Conservation (phyloP, 2,329 filamentous ascomycete genomes). For the Catunica adiposa region DNA sequence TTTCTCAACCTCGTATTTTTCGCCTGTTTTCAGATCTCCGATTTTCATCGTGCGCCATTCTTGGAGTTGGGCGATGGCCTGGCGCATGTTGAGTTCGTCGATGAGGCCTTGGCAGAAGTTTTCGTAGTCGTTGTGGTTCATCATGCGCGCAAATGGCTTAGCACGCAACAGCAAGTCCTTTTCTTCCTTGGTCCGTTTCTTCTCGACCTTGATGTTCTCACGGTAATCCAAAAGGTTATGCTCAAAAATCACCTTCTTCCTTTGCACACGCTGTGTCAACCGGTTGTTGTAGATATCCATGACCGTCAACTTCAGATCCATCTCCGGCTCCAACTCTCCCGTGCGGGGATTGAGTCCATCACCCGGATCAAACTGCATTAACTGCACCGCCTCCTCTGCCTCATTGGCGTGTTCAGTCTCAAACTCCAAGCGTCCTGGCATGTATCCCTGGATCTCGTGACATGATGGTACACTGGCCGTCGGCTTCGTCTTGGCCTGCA, state of each 20-base stretch:
- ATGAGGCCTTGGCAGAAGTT: slow-evolving; percentile 69
- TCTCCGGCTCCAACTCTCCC: slow-evolving; percentile 80
- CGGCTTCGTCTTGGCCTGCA: slow-evolving; percentile 85
- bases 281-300: slow-evolving; percentile 97
- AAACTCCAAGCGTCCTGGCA: slow-evolving; percentile 93
- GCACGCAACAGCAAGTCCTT: slow-evolving; percentile 79
- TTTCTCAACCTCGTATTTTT: slow-evolving; percentile 89
- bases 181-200: slow-evolving; percentile 93
- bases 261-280: slow-evolving; percentile 74
- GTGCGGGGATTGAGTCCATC: slow-evolving; percentile 77
- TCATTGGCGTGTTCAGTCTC: slow-evolving; percentile 97
- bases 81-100: slow-evolving; percentile 78
- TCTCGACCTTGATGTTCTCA: slow-evolving; percentile 77
- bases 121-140: slow-evolving; percentile 86
- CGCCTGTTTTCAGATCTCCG: slow-evolving; percentile 66
- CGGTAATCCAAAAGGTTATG: slow-evolving; percentile 86
- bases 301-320: slow-evolving; percentile 91
- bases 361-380: slow-evolving; percentile 95
- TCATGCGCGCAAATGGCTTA: slow-evolving; percentile 91
- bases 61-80: slow-evolving; percentile 79
- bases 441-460: slow-evolving; percentile 96
- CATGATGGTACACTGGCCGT: slow-evolving; percentile 90
- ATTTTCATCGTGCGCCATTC: slow-evolving; percentile 84
- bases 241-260: slow-evolving; percentile 94
- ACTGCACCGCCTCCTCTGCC: slow-evolving; percentile 91